Base-by-base conservation (phyloP, 2,329 filamentous ascomycete species). In the Nannizziopsis arthrosporioides region DNA sequence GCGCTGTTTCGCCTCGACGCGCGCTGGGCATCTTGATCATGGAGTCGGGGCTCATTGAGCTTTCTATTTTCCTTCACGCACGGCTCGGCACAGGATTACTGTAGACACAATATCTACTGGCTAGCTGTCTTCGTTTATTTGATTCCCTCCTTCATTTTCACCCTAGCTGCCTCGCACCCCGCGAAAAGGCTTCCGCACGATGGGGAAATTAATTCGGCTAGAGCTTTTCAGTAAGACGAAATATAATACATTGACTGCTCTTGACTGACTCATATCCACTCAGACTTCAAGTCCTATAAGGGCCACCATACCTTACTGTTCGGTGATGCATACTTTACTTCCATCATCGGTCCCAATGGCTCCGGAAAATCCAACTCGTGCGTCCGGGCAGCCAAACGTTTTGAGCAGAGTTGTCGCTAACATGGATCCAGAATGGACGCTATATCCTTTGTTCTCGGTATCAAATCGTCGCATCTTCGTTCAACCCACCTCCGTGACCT, bases 271-370 rank as follows among this genome's bases (percentile, higher is more conserved):
- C 18, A 14, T 11, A 17, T 41, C 4, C 7, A 31, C 35, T n/a
- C 37, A 92, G 85, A 98, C 73, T 98, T 98, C 80, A 98, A 98
- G 73, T 96, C 92, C 59, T 98, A 98, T 74, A 94, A 94, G 68
- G 92, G 89, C 50, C 89, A 95, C 61, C 92, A 98, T 71, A 82
- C 80, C 52, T 80, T 98, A 39, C 79, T 95, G 46, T 95, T 98
- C 61, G 90, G 90, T 61, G 90, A 98, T 71, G 93, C 89, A 1
- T 96, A 95, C 69, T 98, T 98, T 68, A 98, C 92, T 43, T 98
- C 92, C 37, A 95, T 98, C 62, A 96, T 98, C 62, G 92, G 93
- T 5, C 92, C 92, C 64, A 98, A 98, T 89, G 92, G 92, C 73
- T 96, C 92, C 32, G 92, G 92, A 55, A 98, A 98, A 69, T 98